phyloP scores from a whole-genome alignment of 176 grass and related monocot species.

The Oryza australiensis region DNA sequence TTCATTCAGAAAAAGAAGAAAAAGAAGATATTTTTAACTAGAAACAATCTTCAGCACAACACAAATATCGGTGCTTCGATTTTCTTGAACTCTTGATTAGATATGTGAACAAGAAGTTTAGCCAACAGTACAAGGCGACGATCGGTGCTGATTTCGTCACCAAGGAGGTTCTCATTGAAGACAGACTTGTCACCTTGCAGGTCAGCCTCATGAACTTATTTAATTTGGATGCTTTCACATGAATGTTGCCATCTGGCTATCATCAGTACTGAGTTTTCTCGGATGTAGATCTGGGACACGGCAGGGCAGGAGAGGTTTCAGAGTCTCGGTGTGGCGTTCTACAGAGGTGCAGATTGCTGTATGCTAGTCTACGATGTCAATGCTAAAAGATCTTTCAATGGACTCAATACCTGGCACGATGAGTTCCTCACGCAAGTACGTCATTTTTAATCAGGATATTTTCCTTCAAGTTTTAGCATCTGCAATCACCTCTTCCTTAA shows the following conservation, averaged over 20 bases:
- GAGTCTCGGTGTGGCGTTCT: constrained; percentile 95
- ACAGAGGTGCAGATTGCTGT: constrained; percentile 93
- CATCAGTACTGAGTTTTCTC: neutral
- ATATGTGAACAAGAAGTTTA: constrained; percentile 97
- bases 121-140: constrained; percentile 95
- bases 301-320: constrained; percentile 99
- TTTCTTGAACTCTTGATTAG: constrained; percentile 46
- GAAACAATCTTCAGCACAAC: neutral
- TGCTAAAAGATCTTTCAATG: constrained; percentile 68
- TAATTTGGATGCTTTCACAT: constrained; percentile 23
- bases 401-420: constrained; percentile 81
- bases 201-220: constrained; percentile 27
- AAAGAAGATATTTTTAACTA: neutral
- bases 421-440: constrained; percentile 93
- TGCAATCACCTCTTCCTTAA: neutral
- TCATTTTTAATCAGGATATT: neutral
- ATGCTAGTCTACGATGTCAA: constrained; percentile 98
- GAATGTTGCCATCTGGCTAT: neutral
- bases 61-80: neutral
- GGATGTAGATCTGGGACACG: constrained; percentile 88
- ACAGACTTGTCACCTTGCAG: constrained; percentile 92
- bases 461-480: neutral
- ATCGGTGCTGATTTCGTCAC: constrained; percentile 98
- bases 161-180: constrained; percentile 88
- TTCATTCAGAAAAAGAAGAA: neutral